These are phyloP conservation scores for Blastobotrys persicus DNA, from an alignment of 1,139 yeast genomes.

Conservation along the genomic window DNA sequence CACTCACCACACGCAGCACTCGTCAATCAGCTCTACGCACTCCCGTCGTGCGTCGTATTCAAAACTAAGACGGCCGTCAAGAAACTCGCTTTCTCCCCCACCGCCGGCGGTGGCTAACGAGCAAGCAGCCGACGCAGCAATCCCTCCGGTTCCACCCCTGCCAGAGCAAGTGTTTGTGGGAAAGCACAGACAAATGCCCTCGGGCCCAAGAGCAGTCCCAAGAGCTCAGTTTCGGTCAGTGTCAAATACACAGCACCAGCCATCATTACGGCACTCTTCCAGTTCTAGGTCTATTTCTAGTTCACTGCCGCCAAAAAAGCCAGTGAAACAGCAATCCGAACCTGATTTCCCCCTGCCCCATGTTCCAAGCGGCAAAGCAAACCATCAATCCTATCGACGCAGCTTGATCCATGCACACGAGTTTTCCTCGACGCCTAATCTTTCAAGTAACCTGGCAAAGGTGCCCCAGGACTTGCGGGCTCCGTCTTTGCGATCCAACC, in stretches of 20 bases:
- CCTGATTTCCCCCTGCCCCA: slow-evolving; percentile 1
- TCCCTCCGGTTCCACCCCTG: slow-evolving; percentile 30
- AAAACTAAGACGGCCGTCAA: slow-evolving; percentile 1
- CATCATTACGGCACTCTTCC: neutral
- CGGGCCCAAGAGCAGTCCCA: slow-evolving; percentile 6
- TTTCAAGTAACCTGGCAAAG: neutral
- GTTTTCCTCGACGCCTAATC: slow-evolving; percentile 7
- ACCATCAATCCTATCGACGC: neutral
- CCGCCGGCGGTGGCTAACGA: slow-evolving; percentile 7
- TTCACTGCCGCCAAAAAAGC: neutral
- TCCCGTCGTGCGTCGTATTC: neutral
- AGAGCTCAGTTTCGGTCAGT: slow-evolving; percentile 7
- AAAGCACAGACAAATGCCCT: slow-evolving; percentile 19
- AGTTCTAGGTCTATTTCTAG: slow-evolving; percentile 5
- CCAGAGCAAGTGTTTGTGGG: slow-evolving; percentile 27
- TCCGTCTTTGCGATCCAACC: neutral
- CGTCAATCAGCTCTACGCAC: neutral
- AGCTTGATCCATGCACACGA: slow-evolving; percentile 6
- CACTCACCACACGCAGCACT: neutral
- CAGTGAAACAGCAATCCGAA: neutral
- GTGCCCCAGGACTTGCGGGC: no score
- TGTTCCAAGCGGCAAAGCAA: neutral
- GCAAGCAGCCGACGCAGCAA: slow-evolving; percentile 8
- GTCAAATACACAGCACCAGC: neutral
- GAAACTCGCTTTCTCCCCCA: slow-evolving; percentile 20